A percentile compares a stretch with the other conserved stretches of the same genome.
Evolutionary conservation across 345 rosid species (phyloP).

Genomic region (thale cress (Arabidopsis thaliana)): DNA sequence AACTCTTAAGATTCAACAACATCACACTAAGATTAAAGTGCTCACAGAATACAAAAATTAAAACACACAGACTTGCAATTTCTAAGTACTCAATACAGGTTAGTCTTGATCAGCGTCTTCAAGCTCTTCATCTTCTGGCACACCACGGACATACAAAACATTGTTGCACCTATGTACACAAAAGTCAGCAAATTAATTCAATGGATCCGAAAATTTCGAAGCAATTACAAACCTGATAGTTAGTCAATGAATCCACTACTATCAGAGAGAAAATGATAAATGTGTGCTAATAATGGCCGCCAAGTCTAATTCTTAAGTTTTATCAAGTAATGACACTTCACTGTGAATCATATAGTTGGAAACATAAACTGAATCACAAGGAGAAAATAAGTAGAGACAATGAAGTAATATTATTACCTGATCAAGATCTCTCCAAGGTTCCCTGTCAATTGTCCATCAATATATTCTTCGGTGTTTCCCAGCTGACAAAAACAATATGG

Average conservation of each 20-base stretch:
- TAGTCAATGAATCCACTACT: too few species aligned
- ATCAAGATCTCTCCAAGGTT: conserved; percentile 90
- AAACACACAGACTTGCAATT: background rate
- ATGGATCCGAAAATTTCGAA: too few species aligned
- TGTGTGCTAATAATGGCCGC: too few species aligned
- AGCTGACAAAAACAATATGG: conserved; percentile 53
- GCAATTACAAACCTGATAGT: too few species aligned
- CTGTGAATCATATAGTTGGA: too few species aligned
- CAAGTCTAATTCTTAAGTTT: too few species aligned
- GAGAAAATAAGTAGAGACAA: too few species aligned
- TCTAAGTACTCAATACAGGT: background rate
- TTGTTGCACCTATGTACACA: conserved; percentile 75
- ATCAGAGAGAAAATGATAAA: too few species aligned
- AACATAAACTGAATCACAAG: too few species aligned
- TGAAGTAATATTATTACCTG: conserved; percentile 50
- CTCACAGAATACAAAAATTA: conserved; percentile 13
- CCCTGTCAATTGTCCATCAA: conserved; percentile 88
- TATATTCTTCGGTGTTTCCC: conserved; percentile 86
- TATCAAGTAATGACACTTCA: too few species aligned
- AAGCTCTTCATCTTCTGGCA: conserved; percentile 92
- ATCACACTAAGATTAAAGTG: background rate
- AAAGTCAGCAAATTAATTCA: too few species aligned
- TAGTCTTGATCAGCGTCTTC: conserved; percentile 79
- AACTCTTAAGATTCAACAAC: background rate
- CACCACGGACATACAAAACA: conserved; percentile 87